Percentiles rank a stretch among this genome's conserved stretches.
These are phyloP conservation scores for Ophiostoma australiae DNA, from an alignment of 2,329 filamentous ascomycete genomes.

Conservation along the genomic window DNA sequence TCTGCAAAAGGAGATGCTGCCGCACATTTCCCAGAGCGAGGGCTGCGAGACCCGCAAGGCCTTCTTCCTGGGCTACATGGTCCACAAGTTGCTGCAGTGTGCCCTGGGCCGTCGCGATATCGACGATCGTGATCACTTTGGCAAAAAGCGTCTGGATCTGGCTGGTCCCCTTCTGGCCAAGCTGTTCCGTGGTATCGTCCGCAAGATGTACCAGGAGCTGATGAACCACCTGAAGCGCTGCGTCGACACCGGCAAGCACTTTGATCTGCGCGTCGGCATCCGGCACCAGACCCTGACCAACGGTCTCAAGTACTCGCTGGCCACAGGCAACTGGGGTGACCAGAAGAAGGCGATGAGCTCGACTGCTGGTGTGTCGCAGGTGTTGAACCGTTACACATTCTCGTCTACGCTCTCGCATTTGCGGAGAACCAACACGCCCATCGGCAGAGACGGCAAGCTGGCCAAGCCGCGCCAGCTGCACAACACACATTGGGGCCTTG, in stretches of 20 bases:
- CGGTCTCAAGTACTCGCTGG: constrained; percentile 91
- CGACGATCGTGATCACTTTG: constrained; percentile 97
- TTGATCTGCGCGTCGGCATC: constrained; percentile 84
- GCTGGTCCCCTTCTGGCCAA: constrained; percentile 93
- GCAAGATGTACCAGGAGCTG: constrained; percentile 85
- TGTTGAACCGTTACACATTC: constrained; percentile 96
- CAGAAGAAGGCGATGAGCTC: constrained; percentile 96
- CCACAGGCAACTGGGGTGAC: constrained; percentile 98
- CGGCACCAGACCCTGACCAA: constrained; percentile 89
- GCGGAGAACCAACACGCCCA: constrained; percentile 93
- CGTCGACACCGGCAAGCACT: constrained; percentile 81
- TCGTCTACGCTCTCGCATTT: constrained; percentile 95
- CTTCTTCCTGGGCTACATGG: constrained; percentile 98
- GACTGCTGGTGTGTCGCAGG: constrained; percentile 95
- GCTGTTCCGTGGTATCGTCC: constrained; percentile 86
- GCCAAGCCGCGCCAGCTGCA: constrained; percentile 96
- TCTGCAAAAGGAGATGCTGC: constrained; percentile 92
- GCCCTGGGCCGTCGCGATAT: constrained; percentile 88
- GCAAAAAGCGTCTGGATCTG: constrained; percentile 95
- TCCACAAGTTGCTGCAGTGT: constrained; percentile 90
- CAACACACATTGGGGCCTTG: constrained; percentile 97
- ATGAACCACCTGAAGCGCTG: constrained; percentile 87
- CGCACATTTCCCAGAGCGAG: constrained; percentile 92
- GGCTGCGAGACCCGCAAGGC: constrained; percentile 94
- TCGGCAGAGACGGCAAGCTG: constrained; percentile 95